A percentile compares a stretch with the other conserved stretches of the same genome.
phyloP scores from a whole-genome alignment of 2,329 filamentous ascomycete genomes.

The Epichloe baconii region DNA sequence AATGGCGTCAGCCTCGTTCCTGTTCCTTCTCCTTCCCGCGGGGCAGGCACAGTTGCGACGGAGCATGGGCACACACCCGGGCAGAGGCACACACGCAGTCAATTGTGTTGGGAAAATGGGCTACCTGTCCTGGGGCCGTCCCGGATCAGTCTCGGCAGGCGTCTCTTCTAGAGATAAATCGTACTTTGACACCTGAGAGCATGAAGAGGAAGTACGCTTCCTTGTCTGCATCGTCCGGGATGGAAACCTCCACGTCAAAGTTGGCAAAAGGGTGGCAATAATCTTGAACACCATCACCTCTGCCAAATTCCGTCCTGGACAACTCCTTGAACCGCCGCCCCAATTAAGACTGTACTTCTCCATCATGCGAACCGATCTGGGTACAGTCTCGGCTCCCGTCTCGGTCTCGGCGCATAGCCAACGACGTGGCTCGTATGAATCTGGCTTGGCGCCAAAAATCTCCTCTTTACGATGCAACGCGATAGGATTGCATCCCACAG shows the following conservation, averaged over 20 bases:
- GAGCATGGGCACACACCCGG: too few species aligned
- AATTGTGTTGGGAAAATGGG: too few species aligned
- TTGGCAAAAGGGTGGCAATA: slow-evolving; percentile 27
- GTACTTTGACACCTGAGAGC: slow-evolving; percentile 31
- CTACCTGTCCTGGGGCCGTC: too few species aligned
- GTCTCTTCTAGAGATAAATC: slow-evolving; percentile 17
- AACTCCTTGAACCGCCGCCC: slow-evolving; percentile 37
- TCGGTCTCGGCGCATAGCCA: slow-evolving; percentile 28
- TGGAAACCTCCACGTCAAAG: slow-evolving; percentile 29
- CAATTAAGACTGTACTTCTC: slow-evolving; percentile 36
- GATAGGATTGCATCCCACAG: slow-evolving; percentile 37
- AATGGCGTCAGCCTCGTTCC: too few species aligned
- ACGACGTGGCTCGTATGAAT: slow-evolving; percentile 30
- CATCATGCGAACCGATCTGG: slow-evolving; percentile 22
- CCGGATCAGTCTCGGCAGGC: neutral
- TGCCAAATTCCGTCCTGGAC: slow-evolving; percentile 37
- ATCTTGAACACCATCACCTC: slow-evolving; percentile 36
- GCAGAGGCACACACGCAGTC: too few species aligned
- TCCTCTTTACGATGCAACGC: slow-evolving; percentile 35
- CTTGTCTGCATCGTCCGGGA: slow-evolving; percentile 26
- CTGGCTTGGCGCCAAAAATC: slow-evolving; percentile 34
- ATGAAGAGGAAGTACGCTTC: slow-evolving; percentile 40
- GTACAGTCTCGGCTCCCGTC: slow-evolving; percentile 6
- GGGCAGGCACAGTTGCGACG: too few species aligned
- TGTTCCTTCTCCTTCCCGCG: too few species aligned